A percentile compares a stretch with the other conserved stretches of the same genome.
Conservation (phyloP, 2,329 filamentous ascomycete species). For the Fonsecaea pedrosoi region DNA sequence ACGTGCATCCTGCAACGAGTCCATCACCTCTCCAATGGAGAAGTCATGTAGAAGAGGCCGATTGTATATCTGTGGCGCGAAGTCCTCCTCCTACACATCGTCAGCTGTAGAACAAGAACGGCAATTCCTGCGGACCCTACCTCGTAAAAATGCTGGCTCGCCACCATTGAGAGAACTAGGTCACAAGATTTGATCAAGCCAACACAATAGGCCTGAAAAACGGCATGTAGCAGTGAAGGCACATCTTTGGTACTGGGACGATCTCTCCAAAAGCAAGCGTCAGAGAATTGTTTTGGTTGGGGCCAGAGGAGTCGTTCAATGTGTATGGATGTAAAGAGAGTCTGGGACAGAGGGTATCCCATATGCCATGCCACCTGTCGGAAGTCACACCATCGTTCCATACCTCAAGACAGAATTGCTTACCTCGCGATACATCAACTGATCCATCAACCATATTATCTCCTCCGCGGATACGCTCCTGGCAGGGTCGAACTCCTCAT, state of each 20-base stretch:
- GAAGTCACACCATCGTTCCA: slow-evolving; percentile 2
- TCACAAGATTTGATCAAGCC: slow-evolving; percentile 83
- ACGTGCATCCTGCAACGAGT: slow-evolving; percentile 63
- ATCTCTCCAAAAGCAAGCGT: slow-evolving; percentile 65
- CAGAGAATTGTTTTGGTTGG: slow-evolving; percentile 66
- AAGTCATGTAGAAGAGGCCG: slow-evolving; percentile 74
- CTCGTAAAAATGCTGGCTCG: slow-evolving; percentile 89
- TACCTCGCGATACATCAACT: slow-evolving; percentile 87
- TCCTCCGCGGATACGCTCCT: slow-evolving; percentile 74
- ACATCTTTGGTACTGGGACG: slow-evolving; percentile 44
- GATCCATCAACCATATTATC: slow-evolving; percentile 91
- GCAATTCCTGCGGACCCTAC: slow-evolving; percentile 53
- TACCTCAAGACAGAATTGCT: slow-evolving; percentile 23
- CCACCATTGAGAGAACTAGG: slow-evolving; percentile 77
- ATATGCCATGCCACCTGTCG: slow-evolving; percentile 92
- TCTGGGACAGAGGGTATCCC: slow-evolving; percentile 94
- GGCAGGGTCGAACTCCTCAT: slow-evolving; percentile 80
- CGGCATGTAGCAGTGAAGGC: slow-evolving; percentile 57
- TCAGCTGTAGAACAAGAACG: slow-evolving; percentile 3
- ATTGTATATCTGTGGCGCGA: slow-evolving; percentile 89
- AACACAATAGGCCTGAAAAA: slow-evolving; percentile 85
- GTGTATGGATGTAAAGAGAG: slow-evolving; percentile 89
- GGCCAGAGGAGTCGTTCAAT: slow-evolving; percentile 82
- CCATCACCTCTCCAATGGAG: slow-evolving; percentile 62
- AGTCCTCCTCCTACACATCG: slow-evolving; percentile 80